A percentile compares a stretch with the other conserved stretches of the same genome.
These are phyloP conservation scores for Elaeagnus macrophylla DNA, from an alignment of 306 rosid species.

Conservation along the genomic window DNA sequence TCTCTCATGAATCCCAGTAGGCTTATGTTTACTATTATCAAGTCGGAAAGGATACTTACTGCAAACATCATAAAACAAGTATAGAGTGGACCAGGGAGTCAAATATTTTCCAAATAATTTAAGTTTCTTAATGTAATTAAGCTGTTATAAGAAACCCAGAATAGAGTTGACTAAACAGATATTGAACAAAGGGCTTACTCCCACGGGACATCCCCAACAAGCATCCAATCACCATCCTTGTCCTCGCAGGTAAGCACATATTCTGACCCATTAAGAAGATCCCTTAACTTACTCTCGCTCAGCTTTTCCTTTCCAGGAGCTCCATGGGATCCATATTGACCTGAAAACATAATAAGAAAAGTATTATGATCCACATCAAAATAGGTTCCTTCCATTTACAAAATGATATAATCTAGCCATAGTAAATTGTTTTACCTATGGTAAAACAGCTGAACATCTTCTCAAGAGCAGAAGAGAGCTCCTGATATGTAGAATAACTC, in stretches of 20 bases:
- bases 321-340: slow-evolving; percentile 86
- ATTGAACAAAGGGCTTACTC: slow-evolving; percentile 47
- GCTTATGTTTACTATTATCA: too few species aligned
- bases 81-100: not conserved
- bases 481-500: slow-evolving; percentile 67
- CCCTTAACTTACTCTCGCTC: slow-evolving; percentile 93
- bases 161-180: not conserved
- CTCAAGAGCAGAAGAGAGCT: slow-evolving; percentile 85
- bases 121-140: not conserved
- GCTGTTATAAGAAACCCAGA: not conserved
- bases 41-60: too few species aligned
- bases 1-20: too few species aligned
- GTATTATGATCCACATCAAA: slow-evolving; percentile 16
- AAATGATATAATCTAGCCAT: too few species aligned
- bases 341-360: slow-evolving; percentile 33
- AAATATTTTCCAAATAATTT: not conserved
- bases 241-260: slow-evolving; percentile 87
- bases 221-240: slow-evolving; percentile 99
- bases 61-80: too few species aligned
- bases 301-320: slow-evolving; percentile 58
- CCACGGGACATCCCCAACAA: slow-evolving; percentile 99
- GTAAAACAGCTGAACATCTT: slow-evolving; percentile 97
- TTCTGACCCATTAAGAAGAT: slow-evolving; percentile 89
- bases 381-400: not conserved
- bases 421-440: slow-evolving; percentile 43